Evolutionary conservation across 2,329 filamentous ascomycete species (phyloP).

Genomic region (Penicillium sp.): DNA sequence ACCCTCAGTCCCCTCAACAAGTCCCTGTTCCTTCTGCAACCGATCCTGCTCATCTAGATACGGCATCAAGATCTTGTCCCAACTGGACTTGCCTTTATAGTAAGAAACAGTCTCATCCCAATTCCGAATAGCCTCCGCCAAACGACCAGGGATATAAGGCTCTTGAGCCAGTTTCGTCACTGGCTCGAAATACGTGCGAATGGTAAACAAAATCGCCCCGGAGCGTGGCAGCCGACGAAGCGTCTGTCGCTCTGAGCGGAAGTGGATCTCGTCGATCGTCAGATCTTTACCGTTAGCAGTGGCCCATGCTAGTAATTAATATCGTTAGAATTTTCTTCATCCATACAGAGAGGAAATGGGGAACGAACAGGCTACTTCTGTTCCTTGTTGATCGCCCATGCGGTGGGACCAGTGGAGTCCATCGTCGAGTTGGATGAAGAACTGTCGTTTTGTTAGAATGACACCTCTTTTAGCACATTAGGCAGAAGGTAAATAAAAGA

Average conservation of each 20-base stretch:
- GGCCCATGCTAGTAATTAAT: background rate
- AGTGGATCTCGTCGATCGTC: slow-evolving; percentile 8
- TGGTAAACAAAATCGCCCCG: background rate
- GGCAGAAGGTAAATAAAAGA: background rate
- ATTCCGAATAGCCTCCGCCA: slow-evolving; percentile 5
- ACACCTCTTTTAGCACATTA: too few relatives aligned
- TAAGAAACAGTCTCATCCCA: slow-evolving; percentile 8
- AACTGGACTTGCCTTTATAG: slow-evolving; percentile 11
- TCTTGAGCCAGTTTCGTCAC: background rate
- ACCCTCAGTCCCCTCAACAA: background rate
- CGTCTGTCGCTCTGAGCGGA: slow-evolving; percentile 12
- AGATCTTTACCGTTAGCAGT: slow-evolving; percentile 1
- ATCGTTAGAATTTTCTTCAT: background rate
- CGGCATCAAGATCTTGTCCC: slow-evolving; percentile 5
- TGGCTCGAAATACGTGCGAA: background rate
- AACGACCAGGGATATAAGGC: background rate
- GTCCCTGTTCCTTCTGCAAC: background rate
- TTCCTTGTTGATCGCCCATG: slow-evolving; percentile 16
- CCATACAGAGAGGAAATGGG: background rate
- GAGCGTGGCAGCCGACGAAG: slow-evolving; percentile 4
- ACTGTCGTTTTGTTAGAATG: background rate
- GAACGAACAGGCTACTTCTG: slow-evolving; percentile 14
- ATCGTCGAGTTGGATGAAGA: slow-evolving; percentile 18
- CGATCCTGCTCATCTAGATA: background rate
- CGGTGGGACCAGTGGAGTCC: slow-evolving; percentile 20